Conservation (phyloP, 192 early-diverging fungal species). For the Umbelopsis sp. region DNA sequence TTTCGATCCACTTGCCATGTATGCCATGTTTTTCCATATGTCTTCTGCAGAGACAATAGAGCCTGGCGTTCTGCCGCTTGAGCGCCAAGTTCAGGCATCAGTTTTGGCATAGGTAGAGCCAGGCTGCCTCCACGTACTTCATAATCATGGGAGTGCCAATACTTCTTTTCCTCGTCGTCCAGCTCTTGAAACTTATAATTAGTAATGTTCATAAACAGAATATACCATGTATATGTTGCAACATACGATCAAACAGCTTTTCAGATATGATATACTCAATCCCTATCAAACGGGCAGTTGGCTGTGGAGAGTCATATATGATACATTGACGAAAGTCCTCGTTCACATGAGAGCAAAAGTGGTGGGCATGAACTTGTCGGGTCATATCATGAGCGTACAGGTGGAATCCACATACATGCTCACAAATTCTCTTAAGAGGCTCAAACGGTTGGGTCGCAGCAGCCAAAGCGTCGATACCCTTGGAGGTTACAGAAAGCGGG, state of each 20-base stretch:
- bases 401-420: slow-evolving; percentile 47
- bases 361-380: slow-evolving; percentile 51
- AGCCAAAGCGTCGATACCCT: not conserved
- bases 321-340: slow-evolving; percentile 59
- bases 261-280: slow-evolving; percentile 64
- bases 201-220: not conserved
- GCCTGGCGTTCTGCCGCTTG: slow-evolving; percentile 34
- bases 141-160: slow-evolving; percentile 61
- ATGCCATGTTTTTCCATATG: slow-evolving; percentile 53
- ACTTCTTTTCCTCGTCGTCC: slow-evolving; percentile 49
- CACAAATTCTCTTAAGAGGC: slow-evolving; percentile 31
- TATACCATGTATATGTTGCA: not conserved
- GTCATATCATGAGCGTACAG: slow-evolving; percentile 46
- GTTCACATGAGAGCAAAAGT: slow-evolving; percentile 53
- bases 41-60: slow-evolving; percentile 38
- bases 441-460: not conserved
- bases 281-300: slow-evolving; percentile 50
- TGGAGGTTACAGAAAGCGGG: not conserved
- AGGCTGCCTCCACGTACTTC: slow-evolving; percentile 53
- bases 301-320: slow-evolving; percentile 46
- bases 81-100: slow-evolving; percentile 35
- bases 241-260: slow-evolving; percentile 47
- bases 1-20: slow-evolving; percentile 55
- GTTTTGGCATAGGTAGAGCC: slow-evolving; percentile 28
- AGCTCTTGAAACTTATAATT: slow-evolving; percentile 20